Base-by-base conservation (phyloP, 306 rosid species). In the Inga laurina region DNA sequence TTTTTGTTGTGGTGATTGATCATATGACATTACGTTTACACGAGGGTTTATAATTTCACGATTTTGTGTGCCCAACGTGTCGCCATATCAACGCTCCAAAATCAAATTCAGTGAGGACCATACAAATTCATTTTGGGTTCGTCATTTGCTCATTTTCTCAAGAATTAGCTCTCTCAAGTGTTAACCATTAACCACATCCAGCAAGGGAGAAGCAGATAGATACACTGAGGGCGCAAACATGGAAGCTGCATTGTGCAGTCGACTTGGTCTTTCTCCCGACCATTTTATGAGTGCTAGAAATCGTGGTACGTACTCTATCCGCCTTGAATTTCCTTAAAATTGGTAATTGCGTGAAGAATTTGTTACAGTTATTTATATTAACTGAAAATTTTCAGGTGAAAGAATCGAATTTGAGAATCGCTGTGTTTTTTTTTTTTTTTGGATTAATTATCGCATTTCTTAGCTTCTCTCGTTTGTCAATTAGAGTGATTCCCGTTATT, bases 171-270 rank as follows among this genome's bases (percentile, higher is more conserved):
- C 30, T 52, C 4, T 48, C 27, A 49, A 72, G 79, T 81, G 79
- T 45, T 72, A 61, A 74, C 64, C 56, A 70, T 37, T 67, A 61
- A 74, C 64, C 56, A 70, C 82, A 74, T 79, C 74, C 81, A 0
- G 51, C 27, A 65, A 69, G n/a, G 37, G 73, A 37, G 73, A 68
- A 30, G 48, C 77, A 56, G 24, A 72, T 75, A 69, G 62, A 77
- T 70, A 59, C 64, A 11, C 35, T 61, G 61, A 77, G 84, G 80
- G 79, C 52, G 79, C 49, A 89, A 76, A 91, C 81, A 91, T 91
- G 94, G 93, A 87, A 81, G 85, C 88, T 90, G 94, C 96, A 75
- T 72, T 92, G 35, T 82, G 90, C 82, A 88, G 88, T 83, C 89
- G 92, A 82, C 81, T 92, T 76, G 71, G 92, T 80, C 94, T 86